Base-by-base conservation (phyloP, 2,329 filamentous ascomycete genomes). In the Blastomyces parvus region DNA sequence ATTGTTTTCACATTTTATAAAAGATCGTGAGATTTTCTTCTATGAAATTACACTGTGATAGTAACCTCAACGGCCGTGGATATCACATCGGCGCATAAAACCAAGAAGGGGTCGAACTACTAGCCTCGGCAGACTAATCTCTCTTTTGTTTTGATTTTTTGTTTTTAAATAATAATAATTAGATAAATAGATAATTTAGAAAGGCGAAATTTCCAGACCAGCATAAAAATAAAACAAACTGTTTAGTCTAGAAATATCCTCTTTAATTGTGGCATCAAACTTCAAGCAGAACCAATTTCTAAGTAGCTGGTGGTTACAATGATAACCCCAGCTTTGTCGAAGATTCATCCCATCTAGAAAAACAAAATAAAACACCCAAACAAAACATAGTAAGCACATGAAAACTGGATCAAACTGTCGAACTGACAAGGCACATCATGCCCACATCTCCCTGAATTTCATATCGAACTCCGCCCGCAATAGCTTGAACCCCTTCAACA, bases 391-490 rank as follows among this genome's bases (percentile, higher is more conserved):
- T 3, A 48, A 9, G 9, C 19, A 9, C 19, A 48, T 25, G 14
- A 25, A 48, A 9, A 22, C 2, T 48, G 6, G 9, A n/a, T 11
- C 3, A 9, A 48, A 2, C 25, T 19, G 2, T 52, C 48, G 36
- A n/a, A 36, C 42, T 25, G 9, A 25, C 22, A 19, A 53, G 7
- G 36, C 42, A 2, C 19, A 61, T 40, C 63, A 67, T 48, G 64
- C 64, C 64, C 64, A 67, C 63, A 64, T 67, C 46, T 53, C 57
- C 55, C 38, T 67, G 67, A 77, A 76, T 56, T 75, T 76, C 40
- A 46, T 61, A 59, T 76, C 68, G 61, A 76, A 77, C 59, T 74
- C 72, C 4, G 6, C 56, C 63, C 70, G 67, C 22, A 77, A 67
- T 63, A 67, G 65, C 36, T 60, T 68, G 64, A 77, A 74, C 5